These are phyloP conservation scores for Rubus parviflorus DNA, from an alignment of 306 rosid genomes.

Conservation along the genomic window DNA sequence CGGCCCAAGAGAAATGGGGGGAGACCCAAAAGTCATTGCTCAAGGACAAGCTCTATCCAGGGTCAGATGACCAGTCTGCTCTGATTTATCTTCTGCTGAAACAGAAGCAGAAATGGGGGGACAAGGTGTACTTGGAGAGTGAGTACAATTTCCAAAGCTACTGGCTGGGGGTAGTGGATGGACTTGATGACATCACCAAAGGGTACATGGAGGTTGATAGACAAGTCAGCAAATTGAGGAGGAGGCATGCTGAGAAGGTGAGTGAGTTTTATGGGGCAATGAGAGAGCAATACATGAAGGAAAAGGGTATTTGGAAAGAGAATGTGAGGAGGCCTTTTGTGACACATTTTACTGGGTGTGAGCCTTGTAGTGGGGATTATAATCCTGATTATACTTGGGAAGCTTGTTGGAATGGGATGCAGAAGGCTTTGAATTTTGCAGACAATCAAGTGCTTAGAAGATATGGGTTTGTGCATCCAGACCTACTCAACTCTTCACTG, in stretches of 20 bases:
- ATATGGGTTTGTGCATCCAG: conserved; percentile 54
- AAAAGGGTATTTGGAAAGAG: conserved; percentile 35
- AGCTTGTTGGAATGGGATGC: conserved; percentile 78
- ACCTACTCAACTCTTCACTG: conserved; percentile 35
- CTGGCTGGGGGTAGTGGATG: conserved; percentile 63
- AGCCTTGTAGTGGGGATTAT: conserved; percentile 81
- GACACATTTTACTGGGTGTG: conserved; percentile 91
- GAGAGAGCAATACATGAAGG: conserved; percentile 51
- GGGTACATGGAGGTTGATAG: conserved; percentile 47
- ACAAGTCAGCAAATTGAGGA: conserved; percentile 34
- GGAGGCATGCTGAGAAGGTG: conserved; percentile 75
- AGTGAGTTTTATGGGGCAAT: conserved; percentile 49
- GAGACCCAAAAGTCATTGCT: conserved; percentile 39
- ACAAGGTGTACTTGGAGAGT: conserved; percentile 60
- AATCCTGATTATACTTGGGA: conserved; percentile 53
- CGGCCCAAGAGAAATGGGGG: conserved; percentile 71
- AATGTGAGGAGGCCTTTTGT: conserved; percentile 73
- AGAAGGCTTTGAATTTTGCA: conserved; percentile 67
- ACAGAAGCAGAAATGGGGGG: conserved; percentile 59
- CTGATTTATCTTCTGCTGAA: conserved; percentile 58
- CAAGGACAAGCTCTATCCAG: conserved; percentile 69
- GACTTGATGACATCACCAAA: conserved; percentile 34
- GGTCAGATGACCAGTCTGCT: conserved; percentile 89
- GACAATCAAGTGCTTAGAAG: conserved; percentile 78
- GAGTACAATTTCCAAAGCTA: conserved; percentile 76